These are phyloP conservation scores for Hericium rajendrae DNA, from an alignment of 768 basidiomycete species.

Conservation along the genomic window DNA sequence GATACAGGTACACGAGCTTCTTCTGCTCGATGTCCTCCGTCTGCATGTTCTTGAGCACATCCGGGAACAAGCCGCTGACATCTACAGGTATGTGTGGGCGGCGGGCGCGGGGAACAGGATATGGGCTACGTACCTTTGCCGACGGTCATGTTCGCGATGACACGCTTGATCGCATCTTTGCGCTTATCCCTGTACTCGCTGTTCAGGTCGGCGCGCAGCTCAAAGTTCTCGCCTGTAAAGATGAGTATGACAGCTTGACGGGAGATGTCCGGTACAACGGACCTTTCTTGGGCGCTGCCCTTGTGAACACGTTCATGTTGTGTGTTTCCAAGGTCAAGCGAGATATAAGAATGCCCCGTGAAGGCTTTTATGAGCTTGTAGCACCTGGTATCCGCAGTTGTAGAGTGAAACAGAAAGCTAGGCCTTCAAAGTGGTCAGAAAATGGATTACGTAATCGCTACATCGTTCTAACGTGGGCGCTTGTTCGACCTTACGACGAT, in stretches of 20 bases:
- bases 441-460: too few species aligned
- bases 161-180: constrained; percentile 97
- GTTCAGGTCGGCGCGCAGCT: constrained; percentile 94
- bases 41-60: constrained; percentile 99
- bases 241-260: not conserved
- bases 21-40: constrained; percentile 99
- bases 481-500: too few species aligned
- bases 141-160: constrained; percentile 98
- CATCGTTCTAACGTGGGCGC: too few species aligned
- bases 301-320: not conserved
- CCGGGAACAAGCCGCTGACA: constrained; percentile 91
- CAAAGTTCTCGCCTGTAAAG: constrained; percentile 81
- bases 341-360: too few species aligned
- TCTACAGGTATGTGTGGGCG: constrained; percentile 32
- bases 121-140: constrained; percentile 69
- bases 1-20: constrained; percentile 98
- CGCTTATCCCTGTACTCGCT: constrained; percentile 91
- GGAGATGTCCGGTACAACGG: not conserved
- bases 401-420: too few species aligned
- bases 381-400: too few species aligned
- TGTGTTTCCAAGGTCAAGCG: too few species aligned
- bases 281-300: constrained; percentile 1
- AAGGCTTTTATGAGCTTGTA: too few species aligned
- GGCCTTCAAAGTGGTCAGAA: too few species aligned
- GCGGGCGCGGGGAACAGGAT: not conserved